Evolutionary conservation across 257 asterid species (phyloP).

Genomic region (Eustoma russellianum): DNA sequence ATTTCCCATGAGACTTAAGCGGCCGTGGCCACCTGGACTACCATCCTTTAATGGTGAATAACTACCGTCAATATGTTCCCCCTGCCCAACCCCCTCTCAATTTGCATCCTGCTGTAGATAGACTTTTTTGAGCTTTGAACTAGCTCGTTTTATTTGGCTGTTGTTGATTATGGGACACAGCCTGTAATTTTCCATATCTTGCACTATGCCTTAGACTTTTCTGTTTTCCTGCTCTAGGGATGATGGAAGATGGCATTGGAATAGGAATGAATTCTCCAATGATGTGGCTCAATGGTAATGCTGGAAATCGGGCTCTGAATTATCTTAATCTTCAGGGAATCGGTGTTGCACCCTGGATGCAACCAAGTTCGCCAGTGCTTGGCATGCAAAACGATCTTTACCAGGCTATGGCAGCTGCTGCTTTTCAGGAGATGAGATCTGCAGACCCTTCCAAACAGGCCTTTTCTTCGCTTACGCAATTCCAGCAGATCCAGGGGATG

Average conservation of each 20-base stretch:
- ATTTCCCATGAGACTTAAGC: slow-evolving; percentile 53
- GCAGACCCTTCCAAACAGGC: slow-evolving; percentile 51
- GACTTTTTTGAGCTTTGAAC: too few species aligned
- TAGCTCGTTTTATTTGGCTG: too few species aligned
- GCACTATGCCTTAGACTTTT: not conserved
- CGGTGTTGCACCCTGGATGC: slow-evolving; percentile 63
- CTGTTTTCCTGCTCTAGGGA: slow-evolving; percentile 25
- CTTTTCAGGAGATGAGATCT: slow-evolving; percentile 46
- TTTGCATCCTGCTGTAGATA: too few species aligned
- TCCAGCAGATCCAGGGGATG: slow-evolving; percentile 38
- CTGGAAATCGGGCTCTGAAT: slow-evolving; percentile 36
- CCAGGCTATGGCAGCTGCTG: slow-evolving; percentile 69
- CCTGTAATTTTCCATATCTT: too few species aligned
- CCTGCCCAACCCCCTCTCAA: not conserved
- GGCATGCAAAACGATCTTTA: slow-evolving; percentile 52
- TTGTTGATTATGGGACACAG: too few species aligned
- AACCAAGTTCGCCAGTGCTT: slow-evolving; percentile 38
- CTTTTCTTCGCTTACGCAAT: slow-evolving; percentile 36
- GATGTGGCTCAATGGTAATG: slow-evolving; percentile 50
- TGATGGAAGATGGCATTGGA: slow-evolving; percentile 50
- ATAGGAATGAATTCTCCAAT: slow-evolving; percentile 52
- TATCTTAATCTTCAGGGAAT: slow-evolving; percentile 50
- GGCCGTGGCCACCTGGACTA: slow-evolving; percentile 71
- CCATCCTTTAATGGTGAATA: slow-evolving; percentile 46
- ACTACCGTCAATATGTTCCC: not conserved